phyloP scores from a whole-genome alignment of 345 rosid species.

The Eucalyptus erythrocorys region DNA sequence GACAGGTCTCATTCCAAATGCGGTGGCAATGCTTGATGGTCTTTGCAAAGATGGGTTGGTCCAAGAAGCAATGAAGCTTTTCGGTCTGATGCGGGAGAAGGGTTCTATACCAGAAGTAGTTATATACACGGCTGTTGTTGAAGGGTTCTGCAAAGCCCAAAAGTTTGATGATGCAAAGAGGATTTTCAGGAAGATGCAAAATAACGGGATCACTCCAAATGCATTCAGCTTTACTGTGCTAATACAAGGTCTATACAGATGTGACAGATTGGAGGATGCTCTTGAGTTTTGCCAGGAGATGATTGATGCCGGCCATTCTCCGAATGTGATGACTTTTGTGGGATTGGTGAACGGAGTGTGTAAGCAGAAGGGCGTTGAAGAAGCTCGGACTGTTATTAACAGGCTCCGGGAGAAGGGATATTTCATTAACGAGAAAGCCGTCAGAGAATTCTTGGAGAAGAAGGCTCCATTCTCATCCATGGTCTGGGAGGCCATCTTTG shows the following conservation, averaged over 20 bases:
- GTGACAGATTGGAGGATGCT: slow-evolving; percentile 53
- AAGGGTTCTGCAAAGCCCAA: slow-evolving; percentile 78
- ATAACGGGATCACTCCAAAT: slow-evolving; percentile 54
- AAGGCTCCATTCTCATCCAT: slow-evolving; percentile 46
- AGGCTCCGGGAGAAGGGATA: slow-evolving; percentile 53
- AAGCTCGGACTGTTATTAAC: slow-evolving; percentile 28
- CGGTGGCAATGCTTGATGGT: slow-evolving; percentile 94
- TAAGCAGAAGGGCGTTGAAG: slow-evolving; percentile 49
- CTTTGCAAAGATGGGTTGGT: slow-evolving; percentile 90
- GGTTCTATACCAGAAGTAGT: slow-evolving; percentile 90
- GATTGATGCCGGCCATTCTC: slow-evolving; percentile 89
- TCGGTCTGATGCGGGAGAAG: slow-evolving; percentile 67
- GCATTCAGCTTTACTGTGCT: slow-evolving; percentile 53
- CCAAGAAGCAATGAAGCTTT: slow-evolving; percentile 89
- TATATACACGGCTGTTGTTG: slow-evolving; percentile 86
- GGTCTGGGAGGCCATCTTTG: slow-evolving; percentile 68
- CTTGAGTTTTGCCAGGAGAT: slow-evolving; percentile 44
- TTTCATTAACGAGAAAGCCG: slow-evolving; percentile 47
- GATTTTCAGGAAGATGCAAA: slow-evolving; percentile 76
- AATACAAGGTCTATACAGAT: slow-evolving; percentile 56
- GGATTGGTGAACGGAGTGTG: slow-evolving; percentile 76
- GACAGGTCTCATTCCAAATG: slow-evolving; percentile 83
- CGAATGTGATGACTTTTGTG: slow-evolving; percentile 65
- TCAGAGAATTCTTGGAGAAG: slow-evolving; percentile 69
- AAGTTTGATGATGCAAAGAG: slow-evolving; percentile 74